Evolutionary conservation across 1,284 basidiomycete genomes (phyloP).

Genomic region (Pulveroboletus sp.): DNA sequence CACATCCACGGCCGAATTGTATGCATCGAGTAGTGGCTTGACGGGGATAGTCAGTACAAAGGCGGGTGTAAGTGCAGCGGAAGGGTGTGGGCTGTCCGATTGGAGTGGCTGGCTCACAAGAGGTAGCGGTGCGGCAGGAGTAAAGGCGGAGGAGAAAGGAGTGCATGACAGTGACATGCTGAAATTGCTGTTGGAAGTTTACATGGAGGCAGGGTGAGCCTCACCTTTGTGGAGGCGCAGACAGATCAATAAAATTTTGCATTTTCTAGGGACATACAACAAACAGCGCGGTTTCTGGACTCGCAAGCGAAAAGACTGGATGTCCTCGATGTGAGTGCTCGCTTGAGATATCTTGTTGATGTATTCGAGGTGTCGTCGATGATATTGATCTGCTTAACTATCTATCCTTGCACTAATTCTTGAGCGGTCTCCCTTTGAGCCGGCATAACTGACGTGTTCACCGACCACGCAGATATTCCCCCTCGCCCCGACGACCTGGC

Average conservation of each 20-base stretch:
- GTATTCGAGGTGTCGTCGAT: background rate
- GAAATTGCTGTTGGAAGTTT: constrained; percentile 74
- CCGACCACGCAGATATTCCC: constrained; percentile 58
- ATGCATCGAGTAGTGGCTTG: constrained; percentile 72
- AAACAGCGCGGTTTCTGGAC: constrained; percentile 70
- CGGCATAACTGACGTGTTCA: constrained; percentile 1
- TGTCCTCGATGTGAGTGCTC: constrained; percentile 64
- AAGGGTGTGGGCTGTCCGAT: constrained; percentile 35
- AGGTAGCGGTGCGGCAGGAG: background rate
- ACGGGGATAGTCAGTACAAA: constrained; percentile 52
- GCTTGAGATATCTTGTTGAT: too few relatives aligned
- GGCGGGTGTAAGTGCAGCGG: constrained; percentile 49
- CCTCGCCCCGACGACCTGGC: constrained; percentile 74
- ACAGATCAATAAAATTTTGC: background rate
- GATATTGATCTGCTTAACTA: background rate
- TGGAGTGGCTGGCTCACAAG: constrained; percentile 35
- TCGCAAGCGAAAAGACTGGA: constrained; percentile 82
- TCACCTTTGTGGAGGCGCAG: background rate
- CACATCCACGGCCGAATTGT: constrained; percentile 75
- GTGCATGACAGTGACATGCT: constrained; percentile 46
- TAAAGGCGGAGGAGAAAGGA: constrained; percentile 10
- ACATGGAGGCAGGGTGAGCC: constrained; percentile 72
- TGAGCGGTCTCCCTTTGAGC: background rate
- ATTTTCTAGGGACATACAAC: constrained; percentile 46
- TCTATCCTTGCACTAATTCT: background rate